A percentile compares a stretch with the other conserved stretches of the same genome.
These are phyloP conservation scores for Neonectria ditissima DNA, from an alignment of 2,329 filamentous ascomycete species.

Conservation along the genomic window DNA sequence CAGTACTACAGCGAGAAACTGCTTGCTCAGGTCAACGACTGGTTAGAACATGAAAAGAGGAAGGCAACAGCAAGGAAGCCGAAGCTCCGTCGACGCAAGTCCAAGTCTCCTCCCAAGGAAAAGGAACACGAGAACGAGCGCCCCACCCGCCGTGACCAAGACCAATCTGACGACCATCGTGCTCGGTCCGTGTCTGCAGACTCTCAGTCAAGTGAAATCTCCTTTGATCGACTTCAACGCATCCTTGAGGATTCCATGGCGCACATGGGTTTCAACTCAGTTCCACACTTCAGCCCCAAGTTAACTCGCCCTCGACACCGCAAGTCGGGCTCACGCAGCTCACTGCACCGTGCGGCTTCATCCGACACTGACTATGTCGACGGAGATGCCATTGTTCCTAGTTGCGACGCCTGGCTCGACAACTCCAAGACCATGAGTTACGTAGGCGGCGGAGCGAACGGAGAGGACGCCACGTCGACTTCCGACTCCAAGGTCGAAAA, in stretches of 20 bases:
- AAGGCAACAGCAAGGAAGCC: constrained; percentile 65
- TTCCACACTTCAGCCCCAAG: constrained; percentile 59
- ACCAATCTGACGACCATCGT: constrained; percentile 36
- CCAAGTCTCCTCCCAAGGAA: constrained; percentile 51
- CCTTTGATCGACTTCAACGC: constrained; percentile 82
- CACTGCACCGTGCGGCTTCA: constrained; percentile 63
- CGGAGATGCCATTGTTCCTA: constrained; percentile 84
- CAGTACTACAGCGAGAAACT: constrained; percentile 66
- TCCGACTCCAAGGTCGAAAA: constrained; percentile 65
- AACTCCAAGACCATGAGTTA: constrained; percentile 91
- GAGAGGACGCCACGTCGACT: constrained; percentile 51
- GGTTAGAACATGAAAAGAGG: constrained; percentile 83
- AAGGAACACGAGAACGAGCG: constrained; percentile 33
- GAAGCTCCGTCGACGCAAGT: constrained; percentile 55
- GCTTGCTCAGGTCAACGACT: constrained; percentile 81
- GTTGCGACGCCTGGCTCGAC: constrained; percentile 86
- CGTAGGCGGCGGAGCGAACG: constrained; percentile 60
- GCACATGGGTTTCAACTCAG: constrained; percentile 60
- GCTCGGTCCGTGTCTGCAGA: constrained; percentile 66
- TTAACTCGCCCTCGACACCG: constrained; percentile 57
- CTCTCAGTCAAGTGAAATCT: constrained; percentile 76
- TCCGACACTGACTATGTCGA: constrained; percentile 90
- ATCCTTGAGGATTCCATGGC: constrained; percentile 79
- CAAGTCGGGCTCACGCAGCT: constrained; percentile 47
- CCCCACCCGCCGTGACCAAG: constrained; percentile 35